Evolutionary conservation across 2,329 filamentous ascomycete species (phyloP), one percentile per base, ranked within the genome.

Genomic region (Cordyceps farinosa): DNA sequence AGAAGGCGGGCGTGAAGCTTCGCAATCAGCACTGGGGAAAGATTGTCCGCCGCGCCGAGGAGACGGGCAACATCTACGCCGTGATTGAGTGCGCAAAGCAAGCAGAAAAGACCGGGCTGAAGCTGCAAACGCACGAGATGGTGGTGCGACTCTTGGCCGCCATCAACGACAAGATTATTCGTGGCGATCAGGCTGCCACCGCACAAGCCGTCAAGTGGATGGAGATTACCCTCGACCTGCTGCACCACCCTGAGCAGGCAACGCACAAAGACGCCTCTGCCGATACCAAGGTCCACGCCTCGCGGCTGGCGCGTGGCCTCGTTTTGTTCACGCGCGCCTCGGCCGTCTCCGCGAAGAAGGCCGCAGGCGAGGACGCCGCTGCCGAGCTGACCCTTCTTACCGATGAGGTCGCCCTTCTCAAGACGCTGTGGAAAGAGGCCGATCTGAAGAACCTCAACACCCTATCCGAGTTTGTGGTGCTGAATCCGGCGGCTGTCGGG

Each of bases 71-170:
- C 63, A 72, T 83, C 45, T 76, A 74, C 69, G 68, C 77, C 13
- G 71, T 86, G 40, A 77, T 87, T 66, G 81, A 85, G 65, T 80
- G 79, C 67, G 78, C 81, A 48, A 79, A 79, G 67, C 74, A 77
- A 66, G 77, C 75, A 61, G 71, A 76, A 36, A 74, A 75, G 70
- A 85, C 84, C 1, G 78, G 77, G 5, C 73, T 84, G 66, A 66
- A 70, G 45, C 73, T 86, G 32, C 70, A 77, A 51, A 66, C 67
- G 17, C 75, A 74, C 62, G 79, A 82, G 69, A 74, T 71, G 63
- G 75, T 79, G 7, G 64, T 68, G 13, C 65, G 69, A 5, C 54
- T 75, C 4, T 63, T 78, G 50, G 61, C 66, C 5, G 64, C 40
- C 58, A 68, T 75, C 65, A 74, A 73, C 67, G 53, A 65, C 48